These are phyloP conservation scores for Bipolaris oryzae DNA, from an alignment of 2,329 filamentous ascomycete genomes.

Conservation along the genomic window DNA sequence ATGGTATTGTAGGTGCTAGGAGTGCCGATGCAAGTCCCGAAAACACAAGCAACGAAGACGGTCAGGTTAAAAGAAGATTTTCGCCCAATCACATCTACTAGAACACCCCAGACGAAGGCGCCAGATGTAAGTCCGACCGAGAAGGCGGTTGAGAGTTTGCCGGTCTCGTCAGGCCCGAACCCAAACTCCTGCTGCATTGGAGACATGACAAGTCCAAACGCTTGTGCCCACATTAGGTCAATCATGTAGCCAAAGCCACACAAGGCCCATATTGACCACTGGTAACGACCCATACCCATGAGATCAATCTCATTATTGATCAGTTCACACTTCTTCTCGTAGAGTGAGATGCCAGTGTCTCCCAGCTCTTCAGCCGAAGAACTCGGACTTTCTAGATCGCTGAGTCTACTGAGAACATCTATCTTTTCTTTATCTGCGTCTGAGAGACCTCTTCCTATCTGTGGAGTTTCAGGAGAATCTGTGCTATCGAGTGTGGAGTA, in stretches of 20 bases:
- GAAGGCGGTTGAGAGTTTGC: conserved; percentile 62
- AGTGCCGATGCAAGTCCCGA: conserved; percentile 59
- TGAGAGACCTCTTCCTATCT: neutral
- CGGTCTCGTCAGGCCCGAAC: conserved; percentile 53
- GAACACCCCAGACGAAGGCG: conserved; percentile 62
- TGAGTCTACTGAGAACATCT: neutral
- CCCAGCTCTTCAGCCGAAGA: conserved; percentile 15
- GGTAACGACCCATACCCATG: conserved; percentile 61
- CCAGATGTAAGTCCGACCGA: conserved; percentile 62
- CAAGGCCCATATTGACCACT: conserved; percentile 60
- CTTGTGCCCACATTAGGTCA: conserved; percentile 64
- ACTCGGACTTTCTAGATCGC: conserved; percentile 6
- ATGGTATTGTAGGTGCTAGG: conserved; percentile 59
- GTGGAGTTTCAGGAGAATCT: neutral
- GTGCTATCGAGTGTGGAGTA: conserved; percentile 12
- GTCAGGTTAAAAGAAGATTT: conserved; percentile 65
- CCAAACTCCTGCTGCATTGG: conserved; percentile 64
- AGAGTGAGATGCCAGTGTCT: conserved; percentile 34
- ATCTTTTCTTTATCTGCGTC: conserved; percentile 6
- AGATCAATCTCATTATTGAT: conserved; percentile 58
- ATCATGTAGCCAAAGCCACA: conserved; percentile 63
- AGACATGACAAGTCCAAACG: conserved; percentile 61
- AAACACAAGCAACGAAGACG: conserved; percentile 60
- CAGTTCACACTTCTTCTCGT: conserved; percentile 53
- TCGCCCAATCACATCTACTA: conserved; percentile 61